These are phyloP conservation scores for bread wheat (Triticum aestivum) DNA, from an alignment of 176 grass and related monocot genomes.

Conservation along the genomic window DNA sequence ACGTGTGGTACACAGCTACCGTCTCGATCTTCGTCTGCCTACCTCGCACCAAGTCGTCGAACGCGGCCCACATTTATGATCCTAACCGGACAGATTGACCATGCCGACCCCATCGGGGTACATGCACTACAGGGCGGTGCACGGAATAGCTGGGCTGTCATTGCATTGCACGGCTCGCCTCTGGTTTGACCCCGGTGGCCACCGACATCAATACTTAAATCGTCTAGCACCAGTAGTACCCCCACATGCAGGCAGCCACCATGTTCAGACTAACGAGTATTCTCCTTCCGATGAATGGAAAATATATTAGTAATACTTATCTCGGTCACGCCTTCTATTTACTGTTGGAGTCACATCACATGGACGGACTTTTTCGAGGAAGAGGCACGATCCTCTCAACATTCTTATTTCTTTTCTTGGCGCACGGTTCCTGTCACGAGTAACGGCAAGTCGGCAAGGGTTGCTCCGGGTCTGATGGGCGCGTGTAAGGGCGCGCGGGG, in stretches of 20 bases:
- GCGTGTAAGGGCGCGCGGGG: not conserved
- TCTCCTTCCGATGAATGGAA: not conserved
- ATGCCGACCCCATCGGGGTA: not conserved
- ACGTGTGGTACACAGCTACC: not conserved
- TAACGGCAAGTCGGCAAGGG: not conserved
- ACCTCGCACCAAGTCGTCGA: not conserved
- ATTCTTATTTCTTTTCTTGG: not conserved
- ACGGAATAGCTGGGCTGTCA: not conserved
- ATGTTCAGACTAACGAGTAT: not conserved
- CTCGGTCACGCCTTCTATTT: not conserved
- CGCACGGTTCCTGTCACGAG: not conserved
- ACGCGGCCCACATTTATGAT: not conserved
- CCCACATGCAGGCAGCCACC: not conserved
- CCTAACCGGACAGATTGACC: not conserved
- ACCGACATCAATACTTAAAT: slow-evolving; percentile 12
- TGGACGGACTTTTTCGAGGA: not conserved
- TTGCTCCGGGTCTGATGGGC: not conserved
- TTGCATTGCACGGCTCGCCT: not conserved
- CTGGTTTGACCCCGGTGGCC: slow-evolving; percentile 18
- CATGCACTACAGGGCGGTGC: not conserved
- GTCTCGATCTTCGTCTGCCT: not conserved
- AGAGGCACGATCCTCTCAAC: not conserved
- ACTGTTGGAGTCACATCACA: not conserved
- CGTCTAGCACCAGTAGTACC: not conserved
- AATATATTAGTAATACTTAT: not conserved